Evolutionary conservation across 1,284 basidiomycete genomes (phyloP).

Genomic region (Marasmius oreades): DNA sequence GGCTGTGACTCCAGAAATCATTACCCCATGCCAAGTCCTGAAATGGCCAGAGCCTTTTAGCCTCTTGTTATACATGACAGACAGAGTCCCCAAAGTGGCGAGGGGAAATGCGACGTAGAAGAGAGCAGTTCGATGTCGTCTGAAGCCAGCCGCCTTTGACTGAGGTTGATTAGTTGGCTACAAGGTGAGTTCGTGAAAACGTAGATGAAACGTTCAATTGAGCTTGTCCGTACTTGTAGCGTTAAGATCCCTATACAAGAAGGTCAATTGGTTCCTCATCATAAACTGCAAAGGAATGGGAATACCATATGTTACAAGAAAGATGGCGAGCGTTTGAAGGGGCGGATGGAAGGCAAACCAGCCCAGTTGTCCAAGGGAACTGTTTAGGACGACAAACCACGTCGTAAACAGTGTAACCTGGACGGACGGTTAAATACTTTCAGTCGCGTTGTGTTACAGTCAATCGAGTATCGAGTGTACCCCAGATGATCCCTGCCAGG

Average conservation of each 20-base stretch:
- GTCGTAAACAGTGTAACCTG: slow-evolving; percentile 46
- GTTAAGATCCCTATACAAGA: slow-evolving; percentile 55
- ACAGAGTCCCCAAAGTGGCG: slow-evolving; percentile 50
- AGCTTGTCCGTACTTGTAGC: slow-evolving; percentile 41
- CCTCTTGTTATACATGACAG: slow-evolving; percentile 55
- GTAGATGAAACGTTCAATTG: neutral
- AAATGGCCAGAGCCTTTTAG: slow-evolving; percentile 48
- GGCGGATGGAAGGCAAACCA: slow-evolving; percentile 68
- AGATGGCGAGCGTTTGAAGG: slow-evolving; percentile 53
- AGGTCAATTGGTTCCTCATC: neutral
- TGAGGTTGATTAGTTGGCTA: slow-evolving; percentile 58
- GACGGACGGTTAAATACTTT: slow-evolving; percentile 8
- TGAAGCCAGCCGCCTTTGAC: slow-evolving; percentile 62
- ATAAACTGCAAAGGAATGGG: neutral
- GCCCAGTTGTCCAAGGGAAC: slow-evolving; percentile 42
- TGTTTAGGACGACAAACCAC: slow-evolving; percentile 53
- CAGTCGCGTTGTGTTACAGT: too few relatives aligned
- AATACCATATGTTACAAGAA: slow-evolving; percentile 57
- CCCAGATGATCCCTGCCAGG: slow-evolving; percentile 1
- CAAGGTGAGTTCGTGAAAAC: neutral
- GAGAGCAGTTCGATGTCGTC: slow-evolving; percentile 60
- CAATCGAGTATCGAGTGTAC: neutral
- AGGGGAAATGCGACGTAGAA: slow-evolving; percentile 48
- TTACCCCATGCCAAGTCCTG: slow-evolving; percentile 65
- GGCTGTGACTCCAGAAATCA: slow-evolving; percentile 19